Evolutionary conservation across 2,329 filamentous ascomycete genomes (phyloP), one percentile per base, ranked within the genome.

Genomic region (Akanthomyces muscarius): DNA sequence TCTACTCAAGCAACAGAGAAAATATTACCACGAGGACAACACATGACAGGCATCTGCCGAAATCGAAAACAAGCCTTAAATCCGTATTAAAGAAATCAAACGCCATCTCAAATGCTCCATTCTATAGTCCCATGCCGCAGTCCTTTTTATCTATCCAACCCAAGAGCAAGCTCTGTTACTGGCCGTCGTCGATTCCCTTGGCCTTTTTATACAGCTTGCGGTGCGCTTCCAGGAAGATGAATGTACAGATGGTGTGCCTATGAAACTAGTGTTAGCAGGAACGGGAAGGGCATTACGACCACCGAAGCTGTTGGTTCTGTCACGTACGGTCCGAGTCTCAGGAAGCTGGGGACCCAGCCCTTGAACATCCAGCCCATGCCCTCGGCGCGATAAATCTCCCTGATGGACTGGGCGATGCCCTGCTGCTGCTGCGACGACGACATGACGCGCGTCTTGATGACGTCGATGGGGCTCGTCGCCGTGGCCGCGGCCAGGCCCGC

Each of bases 391-490:
- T 87, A 90, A 38, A 93, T 87, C 51, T 90, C 86, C 48, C 78
- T 76, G 61, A 96, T 76, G 25, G 92, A 74, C 62, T 78, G 79
- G 3, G 84, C 66, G 36, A 95, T 76, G 30, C 83, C 80, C 66
- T 78, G 71, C 65, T 77, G 74, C 48, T 77, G 74, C 48, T 78
- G 74, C 55, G 76, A 76, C 28, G 87, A 84, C 65, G 87, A 89
- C 92, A 96, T 96, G 70, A 96, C 85, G 28, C 90, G 82, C 11
- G 92, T 96, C 81, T 96, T 96, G 77, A 96, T 88, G 36, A 96
- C 92, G 74, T 96, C 92, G 57, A 96, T 88, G 0, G 92, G 92
- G 63, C 87, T 92, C 68, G 90, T 95, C 14, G 94, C 84, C 0
- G 91, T 95, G 1, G 92, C 94, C 5, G 92, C 92, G 7, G 92